Evolutionary conservation across 495 filamentous ascomycete species (phyloP).

Genomic region (Parathielavia appendiculata): DNA sequence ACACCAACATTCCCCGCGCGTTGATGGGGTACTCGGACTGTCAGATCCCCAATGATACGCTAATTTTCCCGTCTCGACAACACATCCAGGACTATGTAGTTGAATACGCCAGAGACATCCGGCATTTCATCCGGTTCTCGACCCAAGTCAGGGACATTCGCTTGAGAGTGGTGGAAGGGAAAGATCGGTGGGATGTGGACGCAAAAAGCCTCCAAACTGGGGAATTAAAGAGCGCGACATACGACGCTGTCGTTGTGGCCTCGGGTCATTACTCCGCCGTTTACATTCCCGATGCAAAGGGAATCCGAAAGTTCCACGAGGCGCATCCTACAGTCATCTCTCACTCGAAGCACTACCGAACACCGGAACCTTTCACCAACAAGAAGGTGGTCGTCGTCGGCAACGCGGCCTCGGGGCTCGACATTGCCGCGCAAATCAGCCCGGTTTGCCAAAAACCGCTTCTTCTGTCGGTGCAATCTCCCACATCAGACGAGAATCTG

Average conservation of each 20-base stretch:
- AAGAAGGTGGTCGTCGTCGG: constrained; percentile 66
- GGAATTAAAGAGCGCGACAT: constrained; percentile 44
- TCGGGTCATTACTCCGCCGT: constrained; percentile 75
- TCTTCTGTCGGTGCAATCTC: constrained; percentile 39
- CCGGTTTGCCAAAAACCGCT: constrained; percentile 38
- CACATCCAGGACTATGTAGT: constrained; percentile 68
- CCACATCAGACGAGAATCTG: constrained; percentile 30
- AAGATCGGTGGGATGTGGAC: constrained; percentile 48
- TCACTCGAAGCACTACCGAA: constrained; percentile 78
- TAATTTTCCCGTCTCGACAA: constrained; percentile 68
- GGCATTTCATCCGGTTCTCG: constrained; percentile 42
- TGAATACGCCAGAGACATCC: constrained; percentile 62
- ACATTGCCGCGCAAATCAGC: constrained; percentile 73
- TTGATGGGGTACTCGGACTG: constrained; percentile 78
- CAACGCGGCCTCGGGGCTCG: constrained; percentile 70
- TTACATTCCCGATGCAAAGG: constrained; percentile 56
- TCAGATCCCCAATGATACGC: constrained; percentile 52
- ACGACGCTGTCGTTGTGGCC: constrained; percentile 80
- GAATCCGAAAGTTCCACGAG: constrained; percentile 46
- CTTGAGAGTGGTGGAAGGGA: constrained; percentile 25
- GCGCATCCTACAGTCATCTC: constrained; percentile 59
- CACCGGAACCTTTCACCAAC: constrained; percentile 49
- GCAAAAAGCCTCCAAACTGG: constrained; percentile 42
- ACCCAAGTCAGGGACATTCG: constrained; percentile 37
- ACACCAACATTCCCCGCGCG: constrained; percentile 80